Evolutionary conservation across 306 rosid species (phyloP), one percentile per base, ranked within the genome.

Genomic region (Cicer pinnatifidum): DNA sequence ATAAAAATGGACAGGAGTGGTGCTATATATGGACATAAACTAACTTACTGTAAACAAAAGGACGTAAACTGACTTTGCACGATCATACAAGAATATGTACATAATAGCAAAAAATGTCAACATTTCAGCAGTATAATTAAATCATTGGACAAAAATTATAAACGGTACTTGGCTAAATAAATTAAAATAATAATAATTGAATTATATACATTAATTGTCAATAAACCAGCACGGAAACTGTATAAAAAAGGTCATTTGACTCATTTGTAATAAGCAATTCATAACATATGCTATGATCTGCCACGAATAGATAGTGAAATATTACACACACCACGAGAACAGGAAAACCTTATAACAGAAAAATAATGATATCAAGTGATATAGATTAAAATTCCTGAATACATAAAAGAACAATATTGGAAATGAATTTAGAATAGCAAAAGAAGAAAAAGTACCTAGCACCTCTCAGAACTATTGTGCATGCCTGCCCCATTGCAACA

Each of bases 401-500:
- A 43, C 5, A 43, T 38, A 51, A 65, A 62, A 58, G n/a, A 72
- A 46, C 17, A 39, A 46, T n/a, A 39, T 10, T 8, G 5, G 13
- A 75, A 40, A 62, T 3, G 56, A 11, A 67, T 11, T 76, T 10
- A 3, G 1, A 45, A 28, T 37, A 56, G 50, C 15, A 45, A 17
- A 9, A n/a, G 46, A 57, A 47, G 57, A 48, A 11, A n/a, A 69
- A 23, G 75, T 87, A 94, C 99, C 99, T 94, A 17, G 99, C 96
- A 17, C 97, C 99, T 81, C 97, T 91, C 86, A 90, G 73, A 69
- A 94, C 96, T 78, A 94, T 91, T 23, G 99, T 94, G 74, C 97
- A 93, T 35, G 98, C 98, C 86, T 91, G 98, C 73, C 98, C 98
- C 90, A 93, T 75, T 80, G 83, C 97, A 78, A 93, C 97, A 73